Base-by-base conservation (phyloP, 805 yeast species). In the Pichia cabralensis region DNA sequence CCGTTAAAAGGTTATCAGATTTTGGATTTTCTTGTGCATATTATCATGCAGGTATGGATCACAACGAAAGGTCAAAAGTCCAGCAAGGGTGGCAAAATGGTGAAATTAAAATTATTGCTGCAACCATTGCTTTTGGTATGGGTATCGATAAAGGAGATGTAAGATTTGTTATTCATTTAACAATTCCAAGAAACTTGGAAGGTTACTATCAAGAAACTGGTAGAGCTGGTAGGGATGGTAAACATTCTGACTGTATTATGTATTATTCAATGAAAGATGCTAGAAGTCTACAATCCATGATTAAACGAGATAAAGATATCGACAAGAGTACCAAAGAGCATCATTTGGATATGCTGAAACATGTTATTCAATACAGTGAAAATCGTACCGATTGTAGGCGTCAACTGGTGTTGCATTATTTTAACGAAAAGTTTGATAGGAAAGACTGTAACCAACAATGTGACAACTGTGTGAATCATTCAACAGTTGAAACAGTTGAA, bases 201-300 rank as follows among this genome's bases (percentile, higher is more conserved):
- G 97, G 96, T 0, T 92, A 92, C 55, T 92, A 92, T 50, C 98
- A 92, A 57, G 98, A 92, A 55, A 88, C 97, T 1, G 98, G 98
- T 7, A 75, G 98, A 58, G 98, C 97, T 4, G 98, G 98, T 5
- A 73, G 98, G 61, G 98, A 92, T 61, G 97, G 98, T 0, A 60
- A 70, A 7, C 72, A 64, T 28, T 80, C 95, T 1, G 79, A 76
- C 38, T 92, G 97, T 59, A 69, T 85, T 11, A 69, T 89, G 70
- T 89, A 73, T 47, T 92, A 80, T 55, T 70, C 77, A 9, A 80
- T 79, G 58, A 70, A 71, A 40, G 98, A 89, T 59, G 94, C 89
- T 0, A 63, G 86, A 38, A 62, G 74, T 20, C 58, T 92, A 29
- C 86, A 80, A 54, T 65, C 75, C 13, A 70, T 85, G 74, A 86